Evolutionary conservation across 345 rosid species (phyloP), one percentile per base, ranked within the genome.

Genomic region (Angophora floribunda): DNA sequence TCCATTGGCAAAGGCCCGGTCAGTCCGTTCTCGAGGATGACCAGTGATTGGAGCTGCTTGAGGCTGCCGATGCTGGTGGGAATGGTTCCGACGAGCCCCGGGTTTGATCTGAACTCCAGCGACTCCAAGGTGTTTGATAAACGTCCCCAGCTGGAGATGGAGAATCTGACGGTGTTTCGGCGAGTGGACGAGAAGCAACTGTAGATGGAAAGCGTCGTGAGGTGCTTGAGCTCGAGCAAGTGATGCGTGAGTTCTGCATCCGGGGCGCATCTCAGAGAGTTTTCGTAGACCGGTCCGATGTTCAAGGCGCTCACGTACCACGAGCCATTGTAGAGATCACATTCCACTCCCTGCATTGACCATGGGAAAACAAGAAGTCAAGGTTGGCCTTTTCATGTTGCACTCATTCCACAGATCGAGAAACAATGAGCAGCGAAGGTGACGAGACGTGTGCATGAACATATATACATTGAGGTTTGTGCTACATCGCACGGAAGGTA

Each of bases 71-170:
- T 36, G 49, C 87, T 45, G 45, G 63, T 47, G 7, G 93, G 93
- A 61, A 92, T 26, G 14, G 86, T 9, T n/a, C 93, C 91, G 57
- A 89, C 63, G 9, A 93, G 92, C 1, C 91, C 90, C 2, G 87
- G 92, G 89, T 93, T 92, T 36, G 92, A 88, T 75, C 93, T 45
- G 86, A 93, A 91, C 59, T 90, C 94, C 47, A 93, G 41, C 28
- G 88, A 90, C 70, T 89, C 88, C 51, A 93, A 61, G 86, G 49
- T 51, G 63, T 41, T 26, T 1, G 93, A 85, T 52, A 93, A 85
- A 16, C 78, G 86, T 59, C 86, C 90, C 94, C 93, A 93, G 53
- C 59, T 59, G 70, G 86, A 86, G 82, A 53, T 50, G 47, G 93
- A 87, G 59, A 93, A 52, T 50, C 70, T 61, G 59, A 84, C 87